Conservation (phyloP, 2,329 filamentous ascomycete genomes). For the Colletotrichum kahawae region DNA sequence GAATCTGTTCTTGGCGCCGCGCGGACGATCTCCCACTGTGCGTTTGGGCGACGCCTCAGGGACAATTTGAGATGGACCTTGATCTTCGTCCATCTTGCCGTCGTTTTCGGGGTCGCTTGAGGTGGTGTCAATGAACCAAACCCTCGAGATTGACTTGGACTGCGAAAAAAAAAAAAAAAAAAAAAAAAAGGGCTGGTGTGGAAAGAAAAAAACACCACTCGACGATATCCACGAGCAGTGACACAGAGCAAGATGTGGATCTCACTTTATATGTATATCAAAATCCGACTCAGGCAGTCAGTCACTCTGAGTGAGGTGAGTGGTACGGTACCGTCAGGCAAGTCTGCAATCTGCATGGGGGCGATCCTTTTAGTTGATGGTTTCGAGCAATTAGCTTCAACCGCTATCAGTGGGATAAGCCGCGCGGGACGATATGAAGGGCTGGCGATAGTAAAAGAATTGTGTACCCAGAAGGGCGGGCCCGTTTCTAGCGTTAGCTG, state of each 20-base stretch:
- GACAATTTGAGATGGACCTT: conserved; percentile 55
- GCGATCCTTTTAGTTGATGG: conserved; percentile 19
- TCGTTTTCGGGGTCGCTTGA: background rate
- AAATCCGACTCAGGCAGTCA: background rate
- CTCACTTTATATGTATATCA: background rate
- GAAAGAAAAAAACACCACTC: background rate
- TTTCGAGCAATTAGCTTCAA: conserved; percentile 15
- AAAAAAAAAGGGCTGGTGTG: no score
- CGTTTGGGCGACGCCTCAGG: conserved; percentile 39
- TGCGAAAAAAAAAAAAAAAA: background rate
- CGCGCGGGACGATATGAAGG: conserved; percentile 12
- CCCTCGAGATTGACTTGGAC: background rate
- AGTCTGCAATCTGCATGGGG: background rate
- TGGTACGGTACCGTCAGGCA: background rate
- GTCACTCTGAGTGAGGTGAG: background rate
- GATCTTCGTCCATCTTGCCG: conserved; percentile 59
- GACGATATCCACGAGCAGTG: background rate
- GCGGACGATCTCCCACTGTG: conserved; percentile 35
- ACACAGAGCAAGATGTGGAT: background rate
- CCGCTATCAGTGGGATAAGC: conserved; percentile 21
- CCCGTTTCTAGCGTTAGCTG: background rate
- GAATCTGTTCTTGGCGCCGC: conserved; percentile 45
- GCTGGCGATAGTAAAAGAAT: conserved; percentile 14
- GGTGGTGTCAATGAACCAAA: background rate
- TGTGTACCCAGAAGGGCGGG: background rate